These are phyloP conservation scores for Drechslerella dactyloides DNA, from an alignment of 2,329 filamentous ascomycete species.

Conservation along the genomic window DNA sequence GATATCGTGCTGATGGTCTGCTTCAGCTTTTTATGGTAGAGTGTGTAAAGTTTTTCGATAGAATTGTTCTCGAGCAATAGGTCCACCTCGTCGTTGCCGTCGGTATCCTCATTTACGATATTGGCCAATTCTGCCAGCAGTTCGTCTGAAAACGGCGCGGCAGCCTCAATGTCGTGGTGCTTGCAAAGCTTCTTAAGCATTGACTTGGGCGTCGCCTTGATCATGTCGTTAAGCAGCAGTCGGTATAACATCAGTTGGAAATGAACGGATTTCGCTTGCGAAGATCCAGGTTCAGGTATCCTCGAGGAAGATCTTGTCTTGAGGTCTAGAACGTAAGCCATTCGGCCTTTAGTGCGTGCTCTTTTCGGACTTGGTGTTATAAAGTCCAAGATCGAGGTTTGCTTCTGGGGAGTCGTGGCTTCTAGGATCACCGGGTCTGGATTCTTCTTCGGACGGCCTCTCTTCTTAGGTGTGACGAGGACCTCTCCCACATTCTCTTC, in stretches of 20 bases:
- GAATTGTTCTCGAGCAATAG: slow-evolving; percentile 67
- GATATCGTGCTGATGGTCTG: slow-evolving; percentile 66
- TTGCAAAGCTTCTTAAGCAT: slow-evolving; percentile 69
- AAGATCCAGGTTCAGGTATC: slow-evolving; percentile 64
- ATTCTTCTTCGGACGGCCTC: slow-evolving; percentile 39
- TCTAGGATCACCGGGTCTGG: slow-evolving; percentile 8
- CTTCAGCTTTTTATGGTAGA: slow-evolving; percentile 62
- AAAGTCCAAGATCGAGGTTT: slow-evolving; percentile 45
- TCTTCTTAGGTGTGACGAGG: slow-evolving; percentile 38
- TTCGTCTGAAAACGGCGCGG: slow-evolving; percentile 73
- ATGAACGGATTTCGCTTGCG: slow-evolving; percentile 74
- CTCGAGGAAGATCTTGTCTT: slow-evolving; percentile 77
- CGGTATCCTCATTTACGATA: slow-evolving; percentile 14
- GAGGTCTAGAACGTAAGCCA: slow-evolving; percentile 81
- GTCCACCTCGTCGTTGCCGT: slow-evolving; percentile 56
- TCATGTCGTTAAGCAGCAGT: slow-evolving; percentile 78
- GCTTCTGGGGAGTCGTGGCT: slow-evolving; percentile 25
- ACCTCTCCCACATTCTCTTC: slow-evolving; percentile 2
- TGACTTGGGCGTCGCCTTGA: slow-evolving; percentile 69
- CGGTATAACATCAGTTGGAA: slow-evolving; percentile 93
- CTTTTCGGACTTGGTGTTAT: slow-evolving; percentile 46
- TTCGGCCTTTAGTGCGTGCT: slow-evolving; percentile 50
- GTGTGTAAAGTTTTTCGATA: slow-evolving; percentile 66
- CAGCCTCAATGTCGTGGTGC: slow-evolving; percentile 72
- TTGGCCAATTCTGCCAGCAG: slow-evolving; percentile 61